A percentile compares a stretch with the other conserved stretches of the same genome.
Evolutionary conservation across 805 yeast species (phyloP).

Genomic region (Candida verbasci): DNA sequence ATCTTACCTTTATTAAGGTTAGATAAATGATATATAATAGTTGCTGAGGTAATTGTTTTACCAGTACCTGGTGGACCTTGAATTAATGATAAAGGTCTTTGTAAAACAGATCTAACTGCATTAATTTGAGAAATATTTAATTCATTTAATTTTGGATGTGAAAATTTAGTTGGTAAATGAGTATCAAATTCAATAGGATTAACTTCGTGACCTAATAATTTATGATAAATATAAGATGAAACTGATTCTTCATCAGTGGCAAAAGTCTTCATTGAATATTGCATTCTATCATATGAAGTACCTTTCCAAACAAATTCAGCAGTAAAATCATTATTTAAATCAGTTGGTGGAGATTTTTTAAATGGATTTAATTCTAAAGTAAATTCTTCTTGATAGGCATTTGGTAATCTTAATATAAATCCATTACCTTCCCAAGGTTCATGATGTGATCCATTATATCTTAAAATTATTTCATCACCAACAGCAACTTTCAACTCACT

Average conservation of each 20-base stretch:
- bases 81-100: constrained; percentile 71
- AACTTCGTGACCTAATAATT: constrained; percentile 75
- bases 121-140: constrained; percentile 74
- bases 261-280: constrained; percentile 64
- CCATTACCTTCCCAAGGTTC: constrained; percentile 74
- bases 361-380: constrained; percentile 60
- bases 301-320: constrained; percentile 92
- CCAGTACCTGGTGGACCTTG: constrained; percentile 91
- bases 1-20: constrained; percentile 59
- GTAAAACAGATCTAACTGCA: constrained; percentile 68
- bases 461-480: constrained; percentile 77
- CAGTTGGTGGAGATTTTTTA: constrained; percentile 50
- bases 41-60: constrained; percentile 89
- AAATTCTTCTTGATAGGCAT: constrained; percentile 59
- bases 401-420: constrained; percentile 67
- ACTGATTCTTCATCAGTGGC: constrained; percentile 69
- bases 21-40: constrained; percentile 73
- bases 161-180: constrained; percentile 55
- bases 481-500: constrained; percentile 66
- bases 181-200: constrained; percentile 58
- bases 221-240: constrained; percentile 70
- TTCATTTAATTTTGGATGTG: constrained; percentile 63
- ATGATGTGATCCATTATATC: constrained; percentile 53
- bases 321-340: constrained; percentile 61
- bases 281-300: constrained; percentile 79